These are phyloP conservation scores for Cercospora citrullina DNA, from an alignment of 2,329 filamentous ascomycete genomes.

Conservation along the genomic window DNA sequence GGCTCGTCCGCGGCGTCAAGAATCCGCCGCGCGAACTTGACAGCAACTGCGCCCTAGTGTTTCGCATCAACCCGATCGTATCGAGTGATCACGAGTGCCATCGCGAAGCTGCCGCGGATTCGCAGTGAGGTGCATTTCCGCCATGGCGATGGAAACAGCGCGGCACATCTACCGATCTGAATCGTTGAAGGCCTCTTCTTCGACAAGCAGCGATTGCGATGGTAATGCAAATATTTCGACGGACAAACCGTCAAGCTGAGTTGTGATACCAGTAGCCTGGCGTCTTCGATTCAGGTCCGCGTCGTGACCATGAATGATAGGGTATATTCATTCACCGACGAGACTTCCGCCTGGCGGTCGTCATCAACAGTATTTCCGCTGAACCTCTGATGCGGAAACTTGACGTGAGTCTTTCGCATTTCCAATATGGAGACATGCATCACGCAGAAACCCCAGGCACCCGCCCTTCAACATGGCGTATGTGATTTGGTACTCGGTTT, in stretches of 20 bases:
- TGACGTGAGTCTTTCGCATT: background rate
- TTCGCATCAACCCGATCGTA: background rate
- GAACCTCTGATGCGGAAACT: background rate
- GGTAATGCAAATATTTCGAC: background rate
- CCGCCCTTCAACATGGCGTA: background rate
- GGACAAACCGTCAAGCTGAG: background rate
- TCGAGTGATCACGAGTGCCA: background rate
- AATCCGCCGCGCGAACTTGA: background rate
- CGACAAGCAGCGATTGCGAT: background rate
- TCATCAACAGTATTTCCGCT: background rate
- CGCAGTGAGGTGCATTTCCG: background rate
- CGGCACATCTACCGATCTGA: background rate
- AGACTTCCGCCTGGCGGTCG: background rate
- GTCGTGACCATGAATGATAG: background rate
- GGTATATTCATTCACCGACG: background rate
- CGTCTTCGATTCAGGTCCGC: background rate
- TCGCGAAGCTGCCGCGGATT: background rate
- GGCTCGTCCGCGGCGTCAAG: background rate
- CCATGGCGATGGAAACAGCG: background rate
- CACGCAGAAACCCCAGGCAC: background rate
- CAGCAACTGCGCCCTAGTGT: background rate
- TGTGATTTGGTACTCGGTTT: background rate
- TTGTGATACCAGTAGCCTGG: background rate
- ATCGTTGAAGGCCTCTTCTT: background rate
- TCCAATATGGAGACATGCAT: background rate